Conservation (phyloP, 2,329 filamentous ascomycete species). For the Cordyceps cateniannulata region DNA sequence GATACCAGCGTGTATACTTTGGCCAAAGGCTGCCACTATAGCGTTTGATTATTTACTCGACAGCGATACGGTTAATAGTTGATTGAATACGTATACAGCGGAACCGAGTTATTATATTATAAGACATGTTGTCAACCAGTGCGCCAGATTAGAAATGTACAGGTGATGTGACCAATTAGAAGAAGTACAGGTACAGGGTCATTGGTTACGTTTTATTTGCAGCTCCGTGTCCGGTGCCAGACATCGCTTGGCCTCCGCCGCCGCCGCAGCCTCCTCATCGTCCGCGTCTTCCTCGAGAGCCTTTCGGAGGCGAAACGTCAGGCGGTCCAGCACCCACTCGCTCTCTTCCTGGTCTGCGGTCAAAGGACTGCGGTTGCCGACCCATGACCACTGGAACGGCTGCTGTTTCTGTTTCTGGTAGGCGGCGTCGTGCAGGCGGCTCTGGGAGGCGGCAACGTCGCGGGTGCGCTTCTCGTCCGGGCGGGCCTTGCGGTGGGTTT, state of each 20-base stretch:
- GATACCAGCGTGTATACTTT: not conserved
- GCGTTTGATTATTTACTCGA: too few relatives aligned
- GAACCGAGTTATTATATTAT: not conserved
- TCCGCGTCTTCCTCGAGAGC: constrained; percentile 18
- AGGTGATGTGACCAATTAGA: not conserved
- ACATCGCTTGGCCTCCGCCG: not conserved
- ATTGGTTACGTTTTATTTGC: not conserved
- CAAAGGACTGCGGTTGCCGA: constrained; percentile 61
- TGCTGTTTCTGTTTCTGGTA: constrained; percentile 21
- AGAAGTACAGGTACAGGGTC: not conserved
- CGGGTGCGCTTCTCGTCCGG: constrained; percentile 20
- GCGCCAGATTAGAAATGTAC: not conserved
- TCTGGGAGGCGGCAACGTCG: constrained; percentile 8
- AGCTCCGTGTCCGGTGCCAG: not conserved
- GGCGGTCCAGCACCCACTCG: constrained; percentile 64
- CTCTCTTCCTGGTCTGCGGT: constrained; percentile 63
- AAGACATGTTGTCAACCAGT: not conserved
- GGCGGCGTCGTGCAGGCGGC: not conserved
- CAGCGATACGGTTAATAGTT: too few relatives aligned
- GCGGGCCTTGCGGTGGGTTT: constrained; percentile 40
- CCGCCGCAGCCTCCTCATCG: constrained; percentile 14
- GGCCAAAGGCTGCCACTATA: too few relatives aligned
- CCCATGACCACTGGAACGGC: constrained; percentile 60
- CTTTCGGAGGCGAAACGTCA: constrained; percentile 47
- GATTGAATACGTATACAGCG: too few relatives aligned